Conservation (phyloP, 2,329 filamentous ascomycete species). For the Exophiala alcalophila region DNA sequence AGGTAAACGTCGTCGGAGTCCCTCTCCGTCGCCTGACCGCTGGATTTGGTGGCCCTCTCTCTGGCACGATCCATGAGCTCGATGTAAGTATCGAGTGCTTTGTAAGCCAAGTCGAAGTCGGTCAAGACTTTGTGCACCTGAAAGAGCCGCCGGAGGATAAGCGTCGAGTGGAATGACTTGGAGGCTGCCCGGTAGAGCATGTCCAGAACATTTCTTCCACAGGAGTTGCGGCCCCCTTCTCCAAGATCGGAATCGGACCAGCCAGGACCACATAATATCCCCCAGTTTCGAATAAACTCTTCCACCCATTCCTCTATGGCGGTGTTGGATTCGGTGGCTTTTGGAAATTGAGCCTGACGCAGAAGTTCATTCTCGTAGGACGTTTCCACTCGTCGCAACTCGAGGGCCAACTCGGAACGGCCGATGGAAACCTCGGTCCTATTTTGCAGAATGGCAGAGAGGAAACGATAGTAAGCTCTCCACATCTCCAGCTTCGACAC, state of each 20-base stretch:
- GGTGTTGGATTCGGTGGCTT: conserved; percentile 71
- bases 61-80: conserved; percentile 84
- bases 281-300: conserved; percentile 80
- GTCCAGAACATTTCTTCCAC: conserved; percentile 74
- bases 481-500: conserved; percentile 66
- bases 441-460: conserved; percentile 72
- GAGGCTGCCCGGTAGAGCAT: conserved; percentile 86
- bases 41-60: conserved; percentile 71
- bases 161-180: conserved; percentile 92
- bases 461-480: conserved; percentile 76
- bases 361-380: conserved; percentile 78
- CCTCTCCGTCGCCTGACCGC: conserved; percentile 56
- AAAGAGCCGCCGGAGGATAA: conserved; percentile 82
- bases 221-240: conserved; percentile 70
- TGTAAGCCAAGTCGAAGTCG: conserved; percentile 88
- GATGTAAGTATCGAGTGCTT: conserved; percentile 87
- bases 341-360: conserved; percentile 77
- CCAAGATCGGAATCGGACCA: conserved; percentile 82
- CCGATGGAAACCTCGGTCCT: conserved; percentile 32
- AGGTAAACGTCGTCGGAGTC: conserved; percentile 77
- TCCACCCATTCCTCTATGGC: conserved; percentile 81
- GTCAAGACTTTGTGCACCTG: conserved; percentile 81
- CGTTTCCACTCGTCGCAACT: conserved; percentile 74
- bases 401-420: conserved; percentile 65
- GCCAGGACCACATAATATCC: conserved; percentile 69